Percentiles rank a stretch among this genome's conserved stretches.
Evolutionary conservation across 202 grass and related monocot genomes (phyloP).

Genomic region (Bolboschoenoplectus hybrid): DNA sequence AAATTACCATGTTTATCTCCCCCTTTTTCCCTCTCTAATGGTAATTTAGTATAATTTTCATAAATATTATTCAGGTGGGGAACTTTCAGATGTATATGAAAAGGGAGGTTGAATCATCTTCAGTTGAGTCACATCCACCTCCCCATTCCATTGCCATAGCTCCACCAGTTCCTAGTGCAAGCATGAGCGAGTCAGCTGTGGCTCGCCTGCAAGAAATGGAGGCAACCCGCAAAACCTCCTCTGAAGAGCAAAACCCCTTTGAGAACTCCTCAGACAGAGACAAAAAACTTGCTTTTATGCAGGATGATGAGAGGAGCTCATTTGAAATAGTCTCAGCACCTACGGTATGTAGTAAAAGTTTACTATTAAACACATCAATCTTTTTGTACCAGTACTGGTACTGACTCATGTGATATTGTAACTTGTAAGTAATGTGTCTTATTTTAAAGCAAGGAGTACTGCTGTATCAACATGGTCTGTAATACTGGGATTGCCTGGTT

Average conservation of each 20-base stretch:
- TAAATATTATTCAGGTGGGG: constrained; percentile 40
- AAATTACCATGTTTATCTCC: background rate
- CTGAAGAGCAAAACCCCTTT: constrained; percentile 41
- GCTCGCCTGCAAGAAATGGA: constrained; percentile 4
- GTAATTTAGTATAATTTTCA: constrained; percentile 6
- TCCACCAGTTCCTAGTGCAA: constrained; percentile 38
- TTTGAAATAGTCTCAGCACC: constrained; percentile 47
- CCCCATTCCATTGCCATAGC: constrained; percentile 34
- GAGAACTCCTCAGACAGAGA: constrained; percentile 32
- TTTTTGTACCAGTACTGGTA: background rate
- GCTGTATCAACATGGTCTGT: background rate
- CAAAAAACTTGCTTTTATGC: constrained; percentile 39
- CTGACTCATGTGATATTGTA: background rate
- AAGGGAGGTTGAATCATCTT: constrained; percentile 38
- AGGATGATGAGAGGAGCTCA: constrained; percentile 37
- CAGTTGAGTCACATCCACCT: constrained; percentile 9
- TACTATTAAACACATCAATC: background rate
- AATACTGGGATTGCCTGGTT: background rate
- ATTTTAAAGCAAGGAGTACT: background rate
- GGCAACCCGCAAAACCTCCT: background rate
- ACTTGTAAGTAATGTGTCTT: background rate
- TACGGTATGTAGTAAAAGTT: constrained; percentile 40
- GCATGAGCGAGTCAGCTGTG: constrained; percentile 30
- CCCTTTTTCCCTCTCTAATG: background rate
- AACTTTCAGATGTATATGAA: constrained; percentile 55